phyloP scores from a whole-genome alignment of 352 stramenopile genomes.

The Phytophthora rubi region DNA sequence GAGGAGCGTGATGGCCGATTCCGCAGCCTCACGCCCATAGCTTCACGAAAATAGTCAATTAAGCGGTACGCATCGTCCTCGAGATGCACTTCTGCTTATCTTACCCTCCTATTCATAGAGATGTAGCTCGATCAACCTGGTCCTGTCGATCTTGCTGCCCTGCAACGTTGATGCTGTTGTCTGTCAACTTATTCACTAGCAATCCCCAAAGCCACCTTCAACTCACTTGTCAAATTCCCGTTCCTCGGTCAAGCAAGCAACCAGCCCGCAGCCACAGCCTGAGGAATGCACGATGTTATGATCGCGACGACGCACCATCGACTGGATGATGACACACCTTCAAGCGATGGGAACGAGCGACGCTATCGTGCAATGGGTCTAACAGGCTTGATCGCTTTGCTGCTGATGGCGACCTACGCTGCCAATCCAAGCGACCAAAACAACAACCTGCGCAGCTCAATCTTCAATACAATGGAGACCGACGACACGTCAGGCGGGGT shows the following conservation, averaged over 20 bases:
- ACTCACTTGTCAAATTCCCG: conserved; percentile 15
- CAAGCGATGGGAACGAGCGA: neutral
- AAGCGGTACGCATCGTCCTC: conserved; percentile 8
- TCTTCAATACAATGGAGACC: conserved; percentile 16
- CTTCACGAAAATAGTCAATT: conserved; percentile 10
- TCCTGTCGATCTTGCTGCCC: neutral
- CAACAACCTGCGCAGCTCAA: conserved; percentile 13
- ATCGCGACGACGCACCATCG: conserved; percentile 26
- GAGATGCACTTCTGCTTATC: neutral
- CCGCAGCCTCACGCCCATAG: too few species aligned
- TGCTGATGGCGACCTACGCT: conserved; percentile 27
- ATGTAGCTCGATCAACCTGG: neutral
- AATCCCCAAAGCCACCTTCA: neutral
- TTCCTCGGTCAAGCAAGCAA: conserved; percentile 10
- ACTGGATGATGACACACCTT: conserved; percentile 16
- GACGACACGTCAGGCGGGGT: neutral
- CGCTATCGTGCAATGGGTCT: conserved; percentile 27
- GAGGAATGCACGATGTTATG: conserved; percentile 31
- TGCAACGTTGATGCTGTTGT: conserved; percentile 2
- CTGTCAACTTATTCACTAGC: conserved; percentile 5
- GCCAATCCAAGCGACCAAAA: neutral
- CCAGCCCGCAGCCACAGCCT: neutral
- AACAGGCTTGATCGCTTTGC: conserved; percentile 22
- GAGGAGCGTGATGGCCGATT: too few species aligned
- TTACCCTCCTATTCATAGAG: conserved; percentile 18